A percentile compares a stretch with the other conserved stretches of the same genome.
Conservation (phyloP, 192 early-diverging fungal genomes). For the Rhizophlyctis rosea region DNA sequence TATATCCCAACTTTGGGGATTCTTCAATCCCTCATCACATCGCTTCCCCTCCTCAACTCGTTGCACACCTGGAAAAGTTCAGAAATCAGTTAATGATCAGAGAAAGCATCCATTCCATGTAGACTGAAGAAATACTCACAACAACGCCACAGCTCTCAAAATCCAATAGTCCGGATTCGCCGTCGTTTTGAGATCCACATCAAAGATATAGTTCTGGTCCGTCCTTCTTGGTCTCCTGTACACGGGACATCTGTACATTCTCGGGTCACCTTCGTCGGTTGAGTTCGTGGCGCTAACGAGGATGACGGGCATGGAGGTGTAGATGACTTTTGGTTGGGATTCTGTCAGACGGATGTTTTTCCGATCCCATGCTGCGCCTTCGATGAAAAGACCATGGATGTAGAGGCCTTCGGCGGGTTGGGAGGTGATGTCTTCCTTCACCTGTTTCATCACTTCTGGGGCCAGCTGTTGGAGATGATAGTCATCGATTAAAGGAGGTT, state of each 20-base stretch:
- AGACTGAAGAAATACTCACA: constrained; percentile 34
- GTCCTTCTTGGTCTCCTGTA: constrained; percentile 57
- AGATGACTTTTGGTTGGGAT: constrained; percentile 61
- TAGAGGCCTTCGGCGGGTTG: constrained; percentile 61
- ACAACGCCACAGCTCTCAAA: constrained; percentile 54
- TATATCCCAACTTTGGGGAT: too few species aligned
- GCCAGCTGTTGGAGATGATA: constrained; percentile 36
- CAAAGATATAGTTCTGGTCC: constrained; percentile 65
- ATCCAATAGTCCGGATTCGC: constrained; percentile 65
- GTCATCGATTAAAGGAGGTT: not conserved
- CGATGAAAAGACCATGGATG: constrained; percentile 66
- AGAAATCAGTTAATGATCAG: too few species aligned
- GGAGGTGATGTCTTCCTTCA: constrained; percentile 66
- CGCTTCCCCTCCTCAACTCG: too few species aligned
- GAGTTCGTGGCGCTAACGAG: constrained; percentile 57
- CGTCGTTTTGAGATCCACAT: constrained; percentile 59
- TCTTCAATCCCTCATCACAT: too few species aligned
- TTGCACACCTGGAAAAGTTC: too few species aligned
- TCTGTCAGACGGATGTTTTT: constrained; percentile 64
- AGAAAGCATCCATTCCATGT: too few species aligned
- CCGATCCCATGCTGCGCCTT: constrained; percentile 65
- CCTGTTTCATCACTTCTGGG: constrained; percentile 67
- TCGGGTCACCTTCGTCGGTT: constrained; percentile 56
- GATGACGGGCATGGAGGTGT: constrained; percentile 60
- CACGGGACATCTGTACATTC: constrained; percentile 60